Base-by-base conservation (phyloP, 306 rosid genomes). In the Fragaria vesca region DNA sequence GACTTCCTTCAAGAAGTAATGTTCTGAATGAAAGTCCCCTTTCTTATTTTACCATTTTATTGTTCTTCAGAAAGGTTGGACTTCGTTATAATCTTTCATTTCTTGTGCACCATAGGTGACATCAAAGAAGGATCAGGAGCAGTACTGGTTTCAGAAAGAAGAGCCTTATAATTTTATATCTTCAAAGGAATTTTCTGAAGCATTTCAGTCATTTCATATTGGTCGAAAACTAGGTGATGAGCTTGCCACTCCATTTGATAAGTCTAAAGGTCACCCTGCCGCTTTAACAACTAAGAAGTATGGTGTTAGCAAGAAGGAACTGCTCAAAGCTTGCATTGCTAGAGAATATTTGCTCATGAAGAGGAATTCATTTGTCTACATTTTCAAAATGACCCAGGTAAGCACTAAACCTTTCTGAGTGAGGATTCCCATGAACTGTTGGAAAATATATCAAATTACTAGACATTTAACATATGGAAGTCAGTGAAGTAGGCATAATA, bases 1-100 rank as follows among this genome's bases (percentile, higher is more conserved):
- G 91, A 87, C 63, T 87, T 87, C 69, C 84, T 87, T 15, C 91
- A 87, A 85, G 91, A 87, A 75, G 91, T 87, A 57, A 73, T 32
- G 8, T 17, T 50, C 26, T 28, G 26, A 32, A 15, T 61, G 21
- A 32, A 55, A 74, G 45, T 28, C 12, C 42, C 55, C 38, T 8
- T 42, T 61, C 43, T 74, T 8, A 8, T 43, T 21, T 74, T 61
- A 45, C 78, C 30, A 17, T n/a, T 43, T 26, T 38, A 6, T 57
- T 73, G 28, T 40, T 42, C 68, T 74, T 8, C 21, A 57, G 26
- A 42, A 30, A 74, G 20, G 30, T 60, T 45, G 15, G 2, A 38
- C 26, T 62, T 45, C 26, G 6, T 73, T 65, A 34, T 71, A 12
- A 73, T 13, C 24, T 34, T 16, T 45, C 3, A 32, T 40, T 74